Base-by-base conservation (phyloP, 2,329 filamentous ascomycete species). In the Diaporthe sp. region DNA sequence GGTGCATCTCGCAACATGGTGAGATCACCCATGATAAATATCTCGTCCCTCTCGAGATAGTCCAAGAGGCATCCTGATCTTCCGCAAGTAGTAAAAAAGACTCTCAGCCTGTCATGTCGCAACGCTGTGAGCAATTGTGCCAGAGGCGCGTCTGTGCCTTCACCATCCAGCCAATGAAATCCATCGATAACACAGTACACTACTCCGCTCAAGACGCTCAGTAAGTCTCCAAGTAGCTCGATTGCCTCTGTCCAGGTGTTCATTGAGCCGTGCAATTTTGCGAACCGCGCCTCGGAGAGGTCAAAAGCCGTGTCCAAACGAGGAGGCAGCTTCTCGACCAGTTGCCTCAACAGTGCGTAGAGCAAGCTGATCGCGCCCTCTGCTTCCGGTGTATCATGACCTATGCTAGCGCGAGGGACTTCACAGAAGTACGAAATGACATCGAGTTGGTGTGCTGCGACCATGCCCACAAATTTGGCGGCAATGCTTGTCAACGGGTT, bases 341-440 rank as follows among this genome's bases (percentile, higher is more conserved):
- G 39, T 59, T 72, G 68, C 25, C 68, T 25, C 34, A 67, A 28
- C 39, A 72, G 28, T 13, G 73, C 31, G 49, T 59, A 72, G 3
- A 74, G 10, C 55, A 74, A 25, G 8, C n/a, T n/a, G 9, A 71
- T 10, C n/a, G 57, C 37, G 15, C 28, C 57, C 17, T 72, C 25
- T 7, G 46, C 9, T 17, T 72, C 70, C 13, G 25, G 28, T 25
- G 51, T 28, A 55, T 55, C 44, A 13, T 3, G 12, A 1, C 8
- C 7, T 1, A 3, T 4, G 39, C 31, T 42, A 0, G 13, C 9
- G n/a, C 39, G 72, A 15, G 34, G 51, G 4, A 77, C 73, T 19
- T 79, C 67, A 44, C 78, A 79, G 61, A 79, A 79, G 55, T 79
- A 79, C 0, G 79, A 80, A 2, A 79, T 15, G 0, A 76, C 68